These are phyloP conservation scores for Beauveria medogensis DNA, from an alignment of 2,329 filamentous ascomycete species.

Conservation along the genomic window DNA sequence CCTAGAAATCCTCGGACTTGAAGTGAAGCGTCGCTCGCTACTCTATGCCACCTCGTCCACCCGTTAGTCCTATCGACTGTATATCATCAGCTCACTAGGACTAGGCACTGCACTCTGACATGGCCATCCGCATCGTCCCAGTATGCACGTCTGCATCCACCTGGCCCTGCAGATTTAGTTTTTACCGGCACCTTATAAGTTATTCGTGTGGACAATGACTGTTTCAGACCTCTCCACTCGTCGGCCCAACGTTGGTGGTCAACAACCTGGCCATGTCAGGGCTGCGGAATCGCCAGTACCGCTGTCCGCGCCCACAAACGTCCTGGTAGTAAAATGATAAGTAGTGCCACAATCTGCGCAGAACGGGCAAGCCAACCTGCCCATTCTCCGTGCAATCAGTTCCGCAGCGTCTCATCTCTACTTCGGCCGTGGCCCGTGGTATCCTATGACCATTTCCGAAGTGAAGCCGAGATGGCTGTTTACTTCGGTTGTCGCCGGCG, in stretches of 20 bases:
- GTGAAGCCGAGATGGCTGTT: constrained; percentile 1
- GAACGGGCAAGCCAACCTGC: neutral
- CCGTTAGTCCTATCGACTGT: no score
- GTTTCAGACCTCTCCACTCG: constrained; percentile 6
- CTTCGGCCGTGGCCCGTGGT: neutral
- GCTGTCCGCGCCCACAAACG: neutral
- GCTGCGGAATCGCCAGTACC: neutral
- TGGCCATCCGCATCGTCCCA: no score
- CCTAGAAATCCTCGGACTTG: neutral
- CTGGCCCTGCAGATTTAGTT: neutral
- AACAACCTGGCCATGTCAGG: neutral
- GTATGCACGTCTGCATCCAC: neutral
- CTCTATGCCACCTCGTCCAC: neutral
- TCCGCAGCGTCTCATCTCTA: neutral
- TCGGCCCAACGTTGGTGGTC: neutral
- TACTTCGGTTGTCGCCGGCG: constrained; percentile 6
- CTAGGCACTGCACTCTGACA: no score
- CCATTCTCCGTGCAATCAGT: neutral
- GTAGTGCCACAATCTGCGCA: neutral
- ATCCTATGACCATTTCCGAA: neutral
- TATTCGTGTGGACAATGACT: neutral
- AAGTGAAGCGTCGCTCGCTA: neutral
- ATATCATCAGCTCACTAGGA: neutral
- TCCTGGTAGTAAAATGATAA: no score
- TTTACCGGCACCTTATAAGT: neutral